These are phyloP conservation scores for Candida buenavistaensis DNA, from an alignment of 1,139 yeast genomes.

Conservation along the genomic window DNA sequence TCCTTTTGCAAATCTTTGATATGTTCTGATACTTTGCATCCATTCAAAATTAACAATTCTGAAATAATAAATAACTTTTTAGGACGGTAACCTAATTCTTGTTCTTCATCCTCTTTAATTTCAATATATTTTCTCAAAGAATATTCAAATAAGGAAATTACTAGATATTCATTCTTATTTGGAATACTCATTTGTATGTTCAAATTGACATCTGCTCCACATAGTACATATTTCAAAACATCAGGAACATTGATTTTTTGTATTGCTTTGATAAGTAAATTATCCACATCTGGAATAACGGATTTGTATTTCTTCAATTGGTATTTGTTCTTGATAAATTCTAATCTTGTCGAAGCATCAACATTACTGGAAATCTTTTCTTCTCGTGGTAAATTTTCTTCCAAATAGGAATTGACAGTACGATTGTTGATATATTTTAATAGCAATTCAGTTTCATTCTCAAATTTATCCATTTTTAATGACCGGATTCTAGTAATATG, in stretches of 20 bases:
- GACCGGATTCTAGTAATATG: conserved; percentile 52
- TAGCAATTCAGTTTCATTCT: conserved; percentile 39
- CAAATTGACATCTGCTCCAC: conserved; percentile 51
- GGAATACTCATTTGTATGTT: conserved; percentile 29
- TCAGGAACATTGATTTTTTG: conserved; percentile 49
- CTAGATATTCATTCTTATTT: conserved; percentile 22
- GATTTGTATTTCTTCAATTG: conserved; percentile 36
- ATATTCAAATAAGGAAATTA: conserved; percentile 56
- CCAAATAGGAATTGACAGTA: conserved; percentile 38
- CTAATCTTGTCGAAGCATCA: conserved; percentile 33
- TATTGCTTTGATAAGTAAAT: conserved; percentile 43
- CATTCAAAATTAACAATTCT: conserved; percentile 71
- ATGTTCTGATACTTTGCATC: conserved; percentile 34
- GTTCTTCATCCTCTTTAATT: conserved; percentile 19
- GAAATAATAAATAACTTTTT: conserved; percentile 60
- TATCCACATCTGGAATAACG: conserved; percentile 24
- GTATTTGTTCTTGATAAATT: conserved; percentile 55
- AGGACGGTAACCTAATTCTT: conserved; percentile 8
- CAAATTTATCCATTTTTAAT: conserved; percentile 50
- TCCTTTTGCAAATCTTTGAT: conserved; percentile 23
- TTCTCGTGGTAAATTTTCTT: conserved; percentile 20
- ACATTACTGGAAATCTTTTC: conserved; percentile 25
- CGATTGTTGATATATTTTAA: conserved; percentile 44
- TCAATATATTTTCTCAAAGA: conserved; percentile 53
- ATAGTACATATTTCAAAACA: conserved; percentile 47